Base-by-base conservation (phyloP, 164 flowering plant species). In the Santalum album region DNA sequence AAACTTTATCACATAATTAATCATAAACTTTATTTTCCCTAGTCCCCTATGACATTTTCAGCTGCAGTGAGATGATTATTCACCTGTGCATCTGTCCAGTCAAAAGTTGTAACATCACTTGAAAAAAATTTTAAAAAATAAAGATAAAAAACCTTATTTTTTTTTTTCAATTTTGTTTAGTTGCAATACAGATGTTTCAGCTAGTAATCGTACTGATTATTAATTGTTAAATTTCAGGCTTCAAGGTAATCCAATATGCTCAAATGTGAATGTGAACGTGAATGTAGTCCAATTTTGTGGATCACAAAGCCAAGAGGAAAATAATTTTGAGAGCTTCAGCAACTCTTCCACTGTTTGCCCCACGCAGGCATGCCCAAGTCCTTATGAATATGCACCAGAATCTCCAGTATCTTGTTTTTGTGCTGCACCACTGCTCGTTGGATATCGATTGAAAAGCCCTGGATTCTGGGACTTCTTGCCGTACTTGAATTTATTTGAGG, bases 381-480 rank as follows among this genome's bases (percentile, higher is more conserved):
- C 65, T 60, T 82, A 44, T 54, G 89, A 86, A 69, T 76, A 69
- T 72, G 70, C 74, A 16, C 76, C 72, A 19, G 54, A 51, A 53
- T 68, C 77, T 51, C 79, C 78, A 6, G 53, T 25, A 1, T 25
- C 45, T 26, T 91, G 98, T 61, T 74, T 75, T 47, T 92, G 98
- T 68, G 80, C 81, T 35, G 86, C 73, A 6, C 98, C 98, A 49
- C 49, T 92, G 42, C 61, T 62, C 26, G 76, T 92, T 68, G 91
- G 78, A 49, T 92, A 83, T 66, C 83, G 96, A 32, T 64, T 92
- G 61, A 88, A 86, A 60, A 88, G 96, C 72, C 98, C 98, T 54
- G 86, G 90, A n/a, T 65, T 88, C 58, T 75, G 80, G 23, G 59
- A 65, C 59, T 90, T 87, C 49, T 52, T 5, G 50, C 75, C 91